These are phyloP conservation scores for Pascua sp. DNA, from an alignment of 1,284 basidiomycete species.

Conservation along the genomic window DNA sequence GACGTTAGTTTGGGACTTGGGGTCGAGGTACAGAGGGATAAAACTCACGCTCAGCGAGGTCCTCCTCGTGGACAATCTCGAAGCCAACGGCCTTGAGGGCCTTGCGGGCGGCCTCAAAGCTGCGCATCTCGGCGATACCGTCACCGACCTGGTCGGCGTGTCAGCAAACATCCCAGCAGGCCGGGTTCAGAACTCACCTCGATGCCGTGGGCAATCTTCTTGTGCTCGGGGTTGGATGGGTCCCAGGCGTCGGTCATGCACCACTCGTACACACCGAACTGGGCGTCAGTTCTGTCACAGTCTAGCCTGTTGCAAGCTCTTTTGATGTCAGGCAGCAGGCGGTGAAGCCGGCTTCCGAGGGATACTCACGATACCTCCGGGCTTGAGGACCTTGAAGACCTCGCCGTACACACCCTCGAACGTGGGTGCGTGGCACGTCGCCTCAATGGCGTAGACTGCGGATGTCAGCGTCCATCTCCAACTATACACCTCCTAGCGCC, in stretches of 20 bases:
- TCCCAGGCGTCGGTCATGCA: conserved; percentile 97
- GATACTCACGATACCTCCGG: conserved; percentile 79
- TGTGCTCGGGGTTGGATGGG: conserved; percentile 79
- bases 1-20: too few relatives aligned
- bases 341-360: too few relatives aligned
- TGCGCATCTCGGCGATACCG: conserved; percentile 97
- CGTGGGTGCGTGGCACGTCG: conserved; percentile 91
- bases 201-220: conserved; percentile 83
- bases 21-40: too few relatives aligned
- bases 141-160: conserved; percentile 63
- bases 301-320: not conserved
- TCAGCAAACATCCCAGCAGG: not conserved
- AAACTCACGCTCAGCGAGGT: conserved; percentile 68
- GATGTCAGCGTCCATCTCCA: too few relatives aligned
- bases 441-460: conserved; percentile 92
- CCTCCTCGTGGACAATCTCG: conserved; percentile 85
- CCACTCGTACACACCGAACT: conserved; percentile 99
- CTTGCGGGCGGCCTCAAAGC: conserved; percentile 65
- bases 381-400: conserved; percentile 93
- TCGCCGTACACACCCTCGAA: conserved; percentile 95
- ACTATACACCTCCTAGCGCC: not conserved
- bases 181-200: conserved; percentile 52
- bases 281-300: conserved; percentile 1
- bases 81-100: conserved; percentile 86
- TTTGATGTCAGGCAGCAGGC: too few relatives aligned